Evolutionary conservation across 495 filamentous ascomycete species (phyloP).

Genomic region (Arthonia radiata): DNA sequence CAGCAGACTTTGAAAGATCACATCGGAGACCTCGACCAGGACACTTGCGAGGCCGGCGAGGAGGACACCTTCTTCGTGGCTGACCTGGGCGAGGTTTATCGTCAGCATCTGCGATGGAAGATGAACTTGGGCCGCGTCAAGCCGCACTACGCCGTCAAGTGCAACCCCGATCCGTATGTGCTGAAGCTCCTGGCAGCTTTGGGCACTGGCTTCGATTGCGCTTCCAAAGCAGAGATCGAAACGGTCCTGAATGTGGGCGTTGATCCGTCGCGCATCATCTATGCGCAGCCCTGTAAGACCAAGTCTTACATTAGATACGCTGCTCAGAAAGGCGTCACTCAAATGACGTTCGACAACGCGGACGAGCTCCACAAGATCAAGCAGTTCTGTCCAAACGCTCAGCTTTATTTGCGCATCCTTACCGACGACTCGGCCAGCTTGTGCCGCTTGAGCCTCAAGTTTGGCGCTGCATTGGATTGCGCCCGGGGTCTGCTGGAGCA

Average conservation of each 20-base stretch:
- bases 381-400: constrained; percentile 62
- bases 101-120: constrained; percentile 97
- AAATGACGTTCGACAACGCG: constrained; percentile 98
- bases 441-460: constrained; percentile 89
- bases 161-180: constrained; percentile 81
- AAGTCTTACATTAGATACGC: constrained; percentile 90
- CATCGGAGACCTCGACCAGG: constrained; percentile 57
- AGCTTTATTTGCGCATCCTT: constrained; percentile 77
- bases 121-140: constrained; percentile 75
- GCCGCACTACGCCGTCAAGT: constrained; percentile 97
- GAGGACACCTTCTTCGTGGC: constrained; percentile 97
- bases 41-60: constrained; percentile 64
- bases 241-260: constrained; percentile 63
- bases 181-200: constrained; percentile 64
- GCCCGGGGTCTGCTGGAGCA: constrained; percentile 54
- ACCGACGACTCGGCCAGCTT: constrained; percentile 77
- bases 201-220: constrained; percentile 93
- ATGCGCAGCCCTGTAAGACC: constrained; percentile 97
- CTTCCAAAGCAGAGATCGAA: constrained; percentile 91
- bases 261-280: constrained; percentile 84
- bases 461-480: constrained; percentile 67
- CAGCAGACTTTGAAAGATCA: constrained; percentile 57
- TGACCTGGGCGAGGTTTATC: constrained; percentile 94
- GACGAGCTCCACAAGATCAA: constrained; percentile 98
- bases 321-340: constrained; percentile 57